Percentiles rank a stretch among this genome's conserved stretches.
Evolutionary conservation across 2,329 filamentous ascomycete species (phyloP).

Genomic region (Trichoderma sp.): DNA sequence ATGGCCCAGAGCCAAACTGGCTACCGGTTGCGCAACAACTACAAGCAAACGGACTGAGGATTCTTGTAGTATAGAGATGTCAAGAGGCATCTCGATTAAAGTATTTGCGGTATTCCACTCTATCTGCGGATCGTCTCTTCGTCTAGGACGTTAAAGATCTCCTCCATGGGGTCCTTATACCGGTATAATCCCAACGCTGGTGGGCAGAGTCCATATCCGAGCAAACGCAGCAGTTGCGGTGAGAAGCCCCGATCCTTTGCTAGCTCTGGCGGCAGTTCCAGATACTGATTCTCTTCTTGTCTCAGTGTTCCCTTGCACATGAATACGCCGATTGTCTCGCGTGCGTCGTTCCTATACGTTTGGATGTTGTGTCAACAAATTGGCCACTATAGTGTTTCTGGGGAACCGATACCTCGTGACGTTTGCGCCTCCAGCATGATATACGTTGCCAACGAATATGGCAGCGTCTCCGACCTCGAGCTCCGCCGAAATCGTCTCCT

Average conservation of each 20-base stretch:
- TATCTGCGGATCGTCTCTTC: slow-evolving; percentile 41
- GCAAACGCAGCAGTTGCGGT: slow-evolving; percentile 39
- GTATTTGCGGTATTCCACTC: not conserved
- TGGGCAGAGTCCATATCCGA: slow-evolving; percentile 41
- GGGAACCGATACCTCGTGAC: slow-evolving; percentile 33
- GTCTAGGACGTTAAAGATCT: slow-evolving; percentile 43
- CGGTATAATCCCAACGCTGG: slow-evolving; percentile 43
- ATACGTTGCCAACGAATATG: slow-evolving; percentile 45
- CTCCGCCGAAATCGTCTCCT: slow-evolving; percentile 45
- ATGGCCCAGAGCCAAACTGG: slow-evolving; percentile 35
- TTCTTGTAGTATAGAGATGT: slow-evolving; percentile 31
- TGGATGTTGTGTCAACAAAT: slow-evolving; percentile 19
- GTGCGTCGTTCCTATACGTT: slow-evolving; percentile 34
- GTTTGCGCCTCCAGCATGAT: slow-evolving; percentile 47
- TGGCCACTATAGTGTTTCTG: not conserved
- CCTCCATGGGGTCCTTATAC: slow-evolving; percentile 44
- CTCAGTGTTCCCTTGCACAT: slow-evolving; percentile 41
- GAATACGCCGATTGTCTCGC: slow-evolving; percentile 41
- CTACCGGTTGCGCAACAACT: slow-evolving; percentile 33
- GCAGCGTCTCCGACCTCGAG: slow-evolving; percentile 46
- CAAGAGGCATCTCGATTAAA: not conserved
- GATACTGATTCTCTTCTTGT: slow-evolving; percentile 42
- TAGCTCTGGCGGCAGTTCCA: slow-evolving; percentile 37
- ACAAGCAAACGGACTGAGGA: slow-evolving; percentile 33
- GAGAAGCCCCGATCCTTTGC: slow-evolving; percentile 38